Evolutionary conservation across 1,284 basidiomycete genomes (phyloP), one percentile per base, ranked within the genome.

Genomic region (Rhodotorula sp.): DNA sequence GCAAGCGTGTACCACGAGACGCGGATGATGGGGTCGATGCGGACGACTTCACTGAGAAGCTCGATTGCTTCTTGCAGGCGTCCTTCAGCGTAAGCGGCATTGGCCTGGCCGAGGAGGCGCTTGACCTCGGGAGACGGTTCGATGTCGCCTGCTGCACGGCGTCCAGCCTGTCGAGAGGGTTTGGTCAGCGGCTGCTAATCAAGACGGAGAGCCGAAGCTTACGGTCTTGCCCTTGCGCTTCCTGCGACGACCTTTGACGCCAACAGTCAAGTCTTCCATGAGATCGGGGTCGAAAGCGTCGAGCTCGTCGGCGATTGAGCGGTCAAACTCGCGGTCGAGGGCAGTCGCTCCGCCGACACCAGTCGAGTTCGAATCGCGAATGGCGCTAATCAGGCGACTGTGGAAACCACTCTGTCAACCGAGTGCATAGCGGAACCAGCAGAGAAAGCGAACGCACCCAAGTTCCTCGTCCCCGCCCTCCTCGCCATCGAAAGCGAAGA

Each of bases 11-110:
- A 86, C 94, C 94, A 97, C 0, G 94, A 91, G 7, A 87, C 81
- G 8, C 85, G 84, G 15, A 92, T 90, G 46, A 89, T 87, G 3
- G 94, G 92, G 79, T 98, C 94, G 66, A 94, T 92, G 15, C 92
- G 87, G 67, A 98, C 93, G 72, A 97, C 91, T 78, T 98, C 92
- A 78, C 90, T 87, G 85, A 94, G 91, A 55, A 64, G n/a, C 58
- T 98, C 94, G 65, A 94, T 91, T 16, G 92, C 89, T 73, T 88
- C 85, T 2, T 84, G 81, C 26, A 88, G 82, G 69, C 91, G 82
- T 61, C 83, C 85, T 75, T 89, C 87, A 60, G 94, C 87, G 79
- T 91, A 97, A 2, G 89, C 89, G 76, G 91, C 86, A 79, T 95
- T 96, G 34, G 91, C 95, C 68, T 90, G 87, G 24, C 92, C 91